Conservation (phyloP, 805 yeast species). For the Kazachstania kunashirensis region DNA sequence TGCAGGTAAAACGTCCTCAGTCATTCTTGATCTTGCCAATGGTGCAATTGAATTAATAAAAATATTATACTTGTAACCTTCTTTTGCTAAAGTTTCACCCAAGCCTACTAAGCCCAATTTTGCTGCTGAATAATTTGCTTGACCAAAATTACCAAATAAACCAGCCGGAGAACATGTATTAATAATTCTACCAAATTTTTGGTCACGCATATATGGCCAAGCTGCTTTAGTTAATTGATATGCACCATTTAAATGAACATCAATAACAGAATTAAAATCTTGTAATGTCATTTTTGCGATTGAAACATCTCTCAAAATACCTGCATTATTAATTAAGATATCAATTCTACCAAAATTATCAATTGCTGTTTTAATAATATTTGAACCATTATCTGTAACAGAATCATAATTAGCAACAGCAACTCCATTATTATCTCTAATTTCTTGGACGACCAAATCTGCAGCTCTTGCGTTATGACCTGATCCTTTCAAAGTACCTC, state of each 20-base stretch:
- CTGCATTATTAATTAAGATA: slow-evolving; percentile 86
- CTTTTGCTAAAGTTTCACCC: slow-evolving; percentile 90
- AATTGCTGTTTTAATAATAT: slow-evolving; percentile 77
- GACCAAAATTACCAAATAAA: slow-evolving; percentile 93
- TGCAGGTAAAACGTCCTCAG: slow-evolving; percentile 80
- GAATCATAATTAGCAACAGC: slow-evolving; percentile 95
- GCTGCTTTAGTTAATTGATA: slow-evolving; percentile 79
- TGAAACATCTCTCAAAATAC: slow-evolving; percentile 80
- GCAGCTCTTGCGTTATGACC: slow-evolving; percentile 70
- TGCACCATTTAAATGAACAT: slow-evolving; percentile 87
- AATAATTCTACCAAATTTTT: slow-evolving; percentile 77
- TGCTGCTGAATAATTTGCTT: slow-evolving; percentile 90
- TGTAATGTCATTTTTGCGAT: slow-evolving; percentile 77
- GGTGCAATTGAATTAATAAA: slow-evolving; percentile 85
- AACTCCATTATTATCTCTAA: slow-evolving; percentile 57
- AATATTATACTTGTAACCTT: slow-evolving; percentile 80
- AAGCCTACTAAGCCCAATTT: slow-evolving; percentile 84
- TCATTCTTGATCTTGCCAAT: slow-evolving; percentile 92
- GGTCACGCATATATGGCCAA: slow-evolving; percentile 82
- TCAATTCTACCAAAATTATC: slow-evolving; percentile 83
- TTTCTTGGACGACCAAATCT: slow-evolving; percentile 81
- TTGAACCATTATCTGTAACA: slow-evolving; percentile 68
- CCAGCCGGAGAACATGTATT: slow-evolving; percentile 98
- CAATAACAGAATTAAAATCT: slow-evolving; percentile 70
- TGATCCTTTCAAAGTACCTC: slow-evolving; percentile 70